Conservation (phyloP, 2,329 filamentous ascomycete species). For the Pyrenophora teres region DNA sequence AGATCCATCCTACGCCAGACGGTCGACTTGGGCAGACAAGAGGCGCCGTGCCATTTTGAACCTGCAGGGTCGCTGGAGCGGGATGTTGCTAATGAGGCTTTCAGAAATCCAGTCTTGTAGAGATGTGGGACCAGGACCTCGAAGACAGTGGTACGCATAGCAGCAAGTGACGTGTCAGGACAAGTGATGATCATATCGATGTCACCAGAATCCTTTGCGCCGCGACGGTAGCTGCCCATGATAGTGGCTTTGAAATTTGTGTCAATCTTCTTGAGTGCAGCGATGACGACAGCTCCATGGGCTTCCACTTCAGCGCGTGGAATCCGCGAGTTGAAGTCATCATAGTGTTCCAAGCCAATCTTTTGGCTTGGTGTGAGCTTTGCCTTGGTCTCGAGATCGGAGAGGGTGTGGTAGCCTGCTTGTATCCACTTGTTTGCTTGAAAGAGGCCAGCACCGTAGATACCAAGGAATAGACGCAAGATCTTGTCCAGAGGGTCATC, state of each 20-base stretch:
- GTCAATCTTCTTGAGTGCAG: slow-evolving; percentile 65
- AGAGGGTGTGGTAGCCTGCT: slow-evolving; percentile 73
- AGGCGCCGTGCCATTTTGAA: slow-evolving; percentile 89
- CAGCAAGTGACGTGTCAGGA: slow-evolving; percentile 56
- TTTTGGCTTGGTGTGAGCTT: slow-evolving; percentile 71
- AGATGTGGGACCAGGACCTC: slow-evolving; percentile 67
- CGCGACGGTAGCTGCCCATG: slow-evolving; percentile 83
- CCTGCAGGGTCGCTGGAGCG: slow-evolving; percentile 57
- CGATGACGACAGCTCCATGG: slow-evolving; percentile 68
- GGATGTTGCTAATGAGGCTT: slow-evolving; percentile 67
- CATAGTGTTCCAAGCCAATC: slow-evolving; percentile 77
- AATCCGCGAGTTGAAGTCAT: slow-evolving; percentile 79
- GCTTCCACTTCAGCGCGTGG: slow-evolving; percentile 74
- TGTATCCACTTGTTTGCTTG: slow-evolving; percentile 78
- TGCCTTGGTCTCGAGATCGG: slow-evolving; percentile 67
- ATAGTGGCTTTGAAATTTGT: slow-evolving; percentile 70
- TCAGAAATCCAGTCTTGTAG: slow-evolving; percentile 67
- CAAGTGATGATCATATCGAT: slow-evolving; percentile 86
- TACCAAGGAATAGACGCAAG: slow-evolving; percentile 71
- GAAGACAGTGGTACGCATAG: slow-evolving; percentile 67
- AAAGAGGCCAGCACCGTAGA: slow-evolving; percentile 76
- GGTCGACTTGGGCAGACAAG: slow-evolving; percentile 63
- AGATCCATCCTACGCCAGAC: slow-evolving; percentile 85
- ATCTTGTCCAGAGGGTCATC: slow-evolving; percentile 68
- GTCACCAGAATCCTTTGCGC: slow-evolving; percentile 74